Conservation (phyloP, 768 basidiomycete genomes). For the Leccinum ochraceum region DNA sequence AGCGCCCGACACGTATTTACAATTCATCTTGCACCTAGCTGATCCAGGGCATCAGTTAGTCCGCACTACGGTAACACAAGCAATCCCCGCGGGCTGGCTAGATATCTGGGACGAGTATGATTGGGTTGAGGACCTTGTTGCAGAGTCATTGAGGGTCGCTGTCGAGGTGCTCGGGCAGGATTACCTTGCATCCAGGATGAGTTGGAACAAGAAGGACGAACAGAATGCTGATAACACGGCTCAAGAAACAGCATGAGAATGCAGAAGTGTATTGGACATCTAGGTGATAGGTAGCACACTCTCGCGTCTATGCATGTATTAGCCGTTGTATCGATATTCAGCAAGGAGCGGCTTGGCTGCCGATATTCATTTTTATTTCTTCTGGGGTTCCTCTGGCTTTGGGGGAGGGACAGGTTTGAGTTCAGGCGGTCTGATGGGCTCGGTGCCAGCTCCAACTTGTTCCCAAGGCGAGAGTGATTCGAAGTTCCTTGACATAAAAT, state of each 20-base stretch:
- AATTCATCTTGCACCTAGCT: slow-evolving; percentile 62
- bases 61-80: slow-evolving; percentile 80
- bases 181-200: slow-evolving; percentile 84
- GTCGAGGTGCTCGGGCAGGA: slow-evolving; percentile 93
- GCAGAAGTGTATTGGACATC: slow-evolving; percentile 4
- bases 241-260: slow-evolving; percentile 13
- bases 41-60: slow-evolving; percentile 82
- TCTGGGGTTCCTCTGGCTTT: slow-evolving; percentile 71
- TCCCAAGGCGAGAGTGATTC: slow-evolving; percentile 95
- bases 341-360: neutral
- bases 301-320: slow-evolving; percentile 14
- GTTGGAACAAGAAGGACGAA: slow-evolving; percentile 55
- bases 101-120: slow-evolving; percentile 88
- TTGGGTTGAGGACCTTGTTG: slow-evolving; percentile 96
- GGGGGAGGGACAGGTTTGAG: slow-evolving; percentile 78
- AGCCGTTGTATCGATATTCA: slow-evolving; percentile 15
- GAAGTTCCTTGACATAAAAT: slow-evolving; percentile 77
- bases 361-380: slow-evolving; percentile 55
- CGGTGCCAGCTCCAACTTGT: slow-evolving; percentile 74
- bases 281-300: slow-evolving; percentile 11
- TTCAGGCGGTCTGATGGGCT: slow-evolving; percentile 60
- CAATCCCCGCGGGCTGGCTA: slow-evolving; percentile 83
- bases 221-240: slow-evolving; percentile 10
- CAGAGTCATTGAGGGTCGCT: slow-evolving; percentile 80
- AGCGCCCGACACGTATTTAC: slow-evolving; percentile 43